Base-by-base conservation (phyloP, 345 rosid genomes). In the Citrus australasica region DNA sequence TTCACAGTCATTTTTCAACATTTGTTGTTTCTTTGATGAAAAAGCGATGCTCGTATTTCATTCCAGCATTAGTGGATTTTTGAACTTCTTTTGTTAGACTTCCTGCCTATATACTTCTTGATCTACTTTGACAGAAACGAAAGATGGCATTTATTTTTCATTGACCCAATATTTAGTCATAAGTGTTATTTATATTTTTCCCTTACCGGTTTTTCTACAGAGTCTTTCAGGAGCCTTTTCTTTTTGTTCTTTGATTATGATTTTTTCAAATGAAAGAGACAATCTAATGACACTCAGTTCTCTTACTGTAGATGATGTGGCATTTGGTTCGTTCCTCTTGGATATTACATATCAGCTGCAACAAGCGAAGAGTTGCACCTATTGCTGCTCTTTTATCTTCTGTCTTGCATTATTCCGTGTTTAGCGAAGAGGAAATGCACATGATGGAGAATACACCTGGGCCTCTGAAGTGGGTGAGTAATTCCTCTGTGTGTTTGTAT, bases 381-480 rank as follows among this genome's bases (percentile, higher is more conserved):
- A 93, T 93, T 82, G 95, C 98, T 69, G 97, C 97, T 40, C 89
- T 95, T 81, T 84, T 95, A 81, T 93, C 99, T 72, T 87, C 94
- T 79, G 92, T 93, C 71, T 78, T 95, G 86, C 94, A 95, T 86
- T 76, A 86, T 75, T 93, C 96, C 67, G 82, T 92, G 81, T 92
- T 95, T 81, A 73, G 84, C 65, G 87, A 89, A 64, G 85, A 83
- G 82, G 84, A 81, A 42, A 91, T 95, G 99, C 99, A 95, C 85
- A 69, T 82, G 75, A 76, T 62, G 74, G 86, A 83, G 53, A 79
- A 85, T 82, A 86, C 61, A 48, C 83, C 87, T 71, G 98, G 98
- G 69, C 98, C 99, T 48, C 84, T 95, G 80, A 95, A 92, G 83
- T 95, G 98, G 99, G 99, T 95, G 71, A 66, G 90, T 77, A 61